Evolutionary conservation across 345 rosid species (phyloP).

Genomic region (Ceriops decandra): DNA sequence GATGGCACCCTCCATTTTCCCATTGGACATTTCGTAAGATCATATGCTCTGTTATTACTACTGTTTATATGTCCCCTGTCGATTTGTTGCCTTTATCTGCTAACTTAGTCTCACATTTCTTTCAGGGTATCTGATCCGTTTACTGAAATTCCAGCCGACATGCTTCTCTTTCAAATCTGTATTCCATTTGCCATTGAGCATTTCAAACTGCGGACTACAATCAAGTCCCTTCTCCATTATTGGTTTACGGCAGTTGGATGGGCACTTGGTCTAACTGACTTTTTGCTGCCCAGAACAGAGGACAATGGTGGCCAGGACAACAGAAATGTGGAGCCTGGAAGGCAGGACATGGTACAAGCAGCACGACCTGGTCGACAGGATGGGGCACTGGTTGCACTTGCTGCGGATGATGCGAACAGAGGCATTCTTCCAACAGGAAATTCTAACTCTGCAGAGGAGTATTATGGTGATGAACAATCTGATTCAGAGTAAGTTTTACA

Average conservation of each 20-base stretch:
- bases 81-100: slow-evolving; percentile 11
- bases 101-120: slow-evolving; percentile 14
- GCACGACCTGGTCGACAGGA: slow-evolving; percentile 60
- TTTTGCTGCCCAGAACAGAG: slow-evolving; percentile 76
- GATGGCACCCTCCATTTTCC: slow-evolving; percentile 83
- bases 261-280: slow-evolving; percentile 87
- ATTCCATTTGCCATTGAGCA: slow-evolving; percentile 95
- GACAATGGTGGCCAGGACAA: slow-evolving; percentile 72
- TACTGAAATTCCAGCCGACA: slow-evolving; percentile 97
- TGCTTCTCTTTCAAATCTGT: slow-evolving; percentile 97
- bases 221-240: slow-evolving; percentile 82
- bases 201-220: slow-evolving; percentile 81
- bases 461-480: slow-evolving; percentile 72
- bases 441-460: slow-evolving; percentile 51
- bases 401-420: slow-evolving; percentile 48
- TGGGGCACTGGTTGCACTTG: slow-evolving; percentile 53
- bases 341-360: slow-evolving; percentile 65
- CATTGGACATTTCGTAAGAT: slow-evolving; percentile 92
- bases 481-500: slow-evolving; percentile 75
- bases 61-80: slow-evolving; percentile 6
- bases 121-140: slow-evolving; percentile 95
- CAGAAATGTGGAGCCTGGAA: slow-evolving; percentile 64
- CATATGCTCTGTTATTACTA: neutral
- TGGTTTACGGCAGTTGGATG: slow-evolving; percentile 93
- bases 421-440: slow-evolving; percentile 36